phyloP scores from a whole-genome alignment of 2,329 filamentous ascomycete species.

The Zasmidium citrigriseum region DNA sequence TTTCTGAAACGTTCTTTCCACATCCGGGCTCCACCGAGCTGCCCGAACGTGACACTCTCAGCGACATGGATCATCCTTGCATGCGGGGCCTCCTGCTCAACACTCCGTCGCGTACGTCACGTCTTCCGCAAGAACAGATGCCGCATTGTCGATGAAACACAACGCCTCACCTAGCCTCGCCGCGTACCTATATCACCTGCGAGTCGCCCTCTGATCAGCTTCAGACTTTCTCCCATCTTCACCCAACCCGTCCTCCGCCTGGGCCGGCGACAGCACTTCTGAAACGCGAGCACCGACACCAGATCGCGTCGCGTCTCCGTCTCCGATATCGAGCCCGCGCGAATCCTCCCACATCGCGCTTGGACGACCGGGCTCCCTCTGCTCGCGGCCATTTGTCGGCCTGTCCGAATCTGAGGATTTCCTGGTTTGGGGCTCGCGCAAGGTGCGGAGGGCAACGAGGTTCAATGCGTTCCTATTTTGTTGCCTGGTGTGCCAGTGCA shows the following conservation, averaged over 20 bases:
- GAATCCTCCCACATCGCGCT: slow-evolving; percentile 6
- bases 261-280: slow-evolving; percentile 1
- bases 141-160: not conserved
- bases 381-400: slow-evolving; percentile 1
- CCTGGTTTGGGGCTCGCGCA: slow-evolving; percentile 3
- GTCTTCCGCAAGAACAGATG: not conserved
- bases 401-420: slow-evolving; percentile 1
- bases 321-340: slow-evolving; percentile 9
- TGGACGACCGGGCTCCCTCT: slow-evolving; percentile 5
- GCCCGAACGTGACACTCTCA: not conserved
- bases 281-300: not conserved
- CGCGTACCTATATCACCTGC: not conserved
- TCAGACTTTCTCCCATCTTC: not conserved
- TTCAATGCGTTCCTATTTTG: slow-evolving; percentile 4
- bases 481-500: slow-evolving; percentile 7
- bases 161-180: not conserved
- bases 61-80: not conserved
- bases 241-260: not conserved
- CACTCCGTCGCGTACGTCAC: not conserved
- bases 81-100: not conserved
- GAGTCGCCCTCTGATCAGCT: slow-evolving; percentile 1
- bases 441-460: not conserved
- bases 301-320: slow-evolving; percentile 2
- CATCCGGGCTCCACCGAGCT: not conserved
- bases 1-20: not conserved